Base-by-base conservation (phyloP, 768 basidiomycete genomes). In the Tylopilus balloui region DNA sequence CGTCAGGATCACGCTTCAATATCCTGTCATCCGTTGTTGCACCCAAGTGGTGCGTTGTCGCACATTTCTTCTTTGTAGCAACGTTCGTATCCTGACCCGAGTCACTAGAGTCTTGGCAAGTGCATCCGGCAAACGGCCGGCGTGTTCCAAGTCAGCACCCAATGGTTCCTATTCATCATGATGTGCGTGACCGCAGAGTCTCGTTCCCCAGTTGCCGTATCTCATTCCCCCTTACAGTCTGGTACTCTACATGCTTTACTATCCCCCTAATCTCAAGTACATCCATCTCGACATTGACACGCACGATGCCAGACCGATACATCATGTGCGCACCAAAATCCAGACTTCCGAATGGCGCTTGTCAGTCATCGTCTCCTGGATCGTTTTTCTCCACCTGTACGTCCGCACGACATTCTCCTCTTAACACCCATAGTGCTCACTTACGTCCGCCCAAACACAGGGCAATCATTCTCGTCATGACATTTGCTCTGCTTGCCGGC, bases 241-340 rank as follows among this genome's bases (percentile, higher is more conserved):
- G 50, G 76, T 94, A 0, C 79, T 99, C 2, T 98, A 89, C 71
- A 84, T 99, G 72, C 72, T 88, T 34, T 98, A 93, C 73, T 98
- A 91, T 65, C 96, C 96, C 0, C 69, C 76, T 6, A 81, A 88
- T 59, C 80, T 87, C 62, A 96, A 94, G 69, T 88, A 84, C 62
- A 68, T 70, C 40, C 68, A 73, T 40, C 57, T 76, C 9, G 67
- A 71, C 42, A 60, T 73, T n/a, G 69, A 74, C 47, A 53, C 67
- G 0, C 69, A 77, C 34, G 74, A 77, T 44, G 59, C 66, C 11
- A 72, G 69, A 13, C 74, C 73, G 0, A 67, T 71, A 9, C 66
- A 67, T 9, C 69, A 69, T 35, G 55, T 75, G 53, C 79, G 77
- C 64, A 75, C 73, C 2, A 71, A 73, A 24, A 66, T 77, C 25